Percentiles rank a stretch among this genome's conserved stretches.
These are phyloP conservation scores for Berkeleyomyces rouxiae DNA, from an alignment of 2,329 filamentous ascomycete species.

Conservation along the genomic window DNA sequence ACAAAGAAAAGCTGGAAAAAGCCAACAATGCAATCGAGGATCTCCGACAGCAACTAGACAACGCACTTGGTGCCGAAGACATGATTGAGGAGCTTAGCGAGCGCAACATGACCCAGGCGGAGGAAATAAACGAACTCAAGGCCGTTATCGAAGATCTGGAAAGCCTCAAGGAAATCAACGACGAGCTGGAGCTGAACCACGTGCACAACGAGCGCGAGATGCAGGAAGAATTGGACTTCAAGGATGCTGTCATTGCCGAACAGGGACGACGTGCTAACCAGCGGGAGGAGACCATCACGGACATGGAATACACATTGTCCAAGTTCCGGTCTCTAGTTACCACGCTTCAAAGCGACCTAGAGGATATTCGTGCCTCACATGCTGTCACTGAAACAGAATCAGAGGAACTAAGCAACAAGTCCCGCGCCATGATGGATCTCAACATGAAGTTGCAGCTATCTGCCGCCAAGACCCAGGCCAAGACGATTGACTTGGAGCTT, in stretches of 20 bases:
- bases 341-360: conserved; percentile 68
- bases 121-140: conserved; percentile 69
- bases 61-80: conserved; percentile 72
- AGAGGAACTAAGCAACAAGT: conserved; percentile 73
- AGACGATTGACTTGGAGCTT: conserved; percentile 84
- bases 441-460: conserved; percentile 88
- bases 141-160: conserved; percentile 75
- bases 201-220: conserved; percentile 87
- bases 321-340: conserved; percentile 81
- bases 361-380: conserved; percentile 83
- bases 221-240: conserved; percentile 82
- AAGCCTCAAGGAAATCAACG: conserved; percentile 76
- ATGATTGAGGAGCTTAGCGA: conserved; percentile 88
- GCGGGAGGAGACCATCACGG: conserved; percentile 65
- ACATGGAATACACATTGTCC: conserved; percentile 78
- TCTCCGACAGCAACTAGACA: conserved; percentile 78
- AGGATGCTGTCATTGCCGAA: conserved; percentile 70
- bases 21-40: conserved; percentile 67
- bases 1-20: conserved; percentile 56
- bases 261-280: conserved; percentile 55
- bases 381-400: conserved; percentile 87
- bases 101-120: conserved; percentile 67
- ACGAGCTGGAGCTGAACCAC: conserved; percentile 87
- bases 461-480: conserved; percentile 79
- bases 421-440: conserved; percentile 88